phyloP scores from a whole-genome alignment of 192 early-diverging fungal genomes.

The Coemansia asiatica region DNA sequence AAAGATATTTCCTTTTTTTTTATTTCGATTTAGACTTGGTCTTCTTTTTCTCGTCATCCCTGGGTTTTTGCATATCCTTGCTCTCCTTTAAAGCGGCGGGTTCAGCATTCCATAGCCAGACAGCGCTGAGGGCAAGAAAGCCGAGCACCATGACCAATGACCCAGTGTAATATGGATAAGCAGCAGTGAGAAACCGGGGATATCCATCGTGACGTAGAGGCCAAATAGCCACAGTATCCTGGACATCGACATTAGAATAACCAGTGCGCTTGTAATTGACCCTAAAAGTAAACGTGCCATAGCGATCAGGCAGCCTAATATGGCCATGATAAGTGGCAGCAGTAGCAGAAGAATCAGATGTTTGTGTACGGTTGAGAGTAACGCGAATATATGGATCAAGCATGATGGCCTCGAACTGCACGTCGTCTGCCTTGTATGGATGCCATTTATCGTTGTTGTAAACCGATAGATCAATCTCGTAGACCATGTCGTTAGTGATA shows the following conservation, averaged over 20 bases:
- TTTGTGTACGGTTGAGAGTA: conserved; percentile 57
- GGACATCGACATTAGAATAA: conserved; percentile 68
- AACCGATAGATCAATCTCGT: conserved; percentile 77
- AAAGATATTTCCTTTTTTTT: conserved; percentile 1
- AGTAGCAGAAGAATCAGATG: background rate
- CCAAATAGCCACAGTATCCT: conserved; percentile 78
- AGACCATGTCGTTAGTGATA: conserved; percentile 91
- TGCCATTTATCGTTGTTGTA: conserved; percentile 78
- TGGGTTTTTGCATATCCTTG: background rate
- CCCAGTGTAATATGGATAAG: conserved; percentile 94
- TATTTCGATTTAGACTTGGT: conserved; percentile 23
- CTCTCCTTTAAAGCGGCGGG: background rate
- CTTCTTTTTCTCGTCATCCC: conserved; percentile 8
- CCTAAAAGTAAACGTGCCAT: conserved; percentile 96
- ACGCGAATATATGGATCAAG: conserved; percentile 93
- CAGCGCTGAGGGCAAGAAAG: conserved; percentile 79
- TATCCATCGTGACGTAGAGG: conserved; percentile 97
- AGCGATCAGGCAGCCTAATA: conserved; percentile 85
- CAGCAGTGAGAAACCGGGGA: conserved; percentile 84
- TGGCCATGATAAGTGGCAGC: conserved; percentile 47
- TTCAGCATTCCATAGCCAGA: conserved; percentile 68
- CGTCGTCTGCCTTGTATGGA: conserved; percentile 67
- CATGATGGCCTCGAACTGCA: conserved; percentile 95
- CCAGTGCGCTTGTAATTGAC: conserved; percentile 92
- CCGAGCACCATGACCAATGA: conserved; percentile 79